Conservation (phyloP, 2,329 filamentous ascomycete species). For the Periconia macrospinosa region DNA sequence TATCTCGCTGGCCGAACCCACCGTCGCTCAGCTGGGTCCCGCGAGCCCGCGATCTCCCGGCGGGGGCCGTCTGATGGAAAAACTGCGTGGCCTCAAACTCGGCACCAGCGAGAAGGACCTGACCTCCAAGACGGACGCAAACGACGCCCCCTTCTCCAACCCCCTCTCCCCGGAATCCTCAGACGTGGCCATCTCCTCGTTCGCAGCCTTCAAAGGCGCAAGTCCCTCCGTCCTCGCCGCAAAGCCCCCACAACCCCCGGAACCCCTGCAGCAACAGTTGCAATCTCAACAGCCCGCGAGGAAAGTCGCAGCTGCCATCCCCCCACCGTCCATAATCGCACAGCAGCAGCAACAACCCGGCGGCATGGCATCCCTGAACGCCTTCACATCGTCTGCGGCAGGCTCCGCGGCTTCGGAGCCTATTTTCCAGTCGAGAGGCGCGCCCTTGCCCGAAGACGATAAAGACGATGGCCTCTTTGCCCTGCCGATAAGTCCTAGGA, state of each 20-base stretch:
- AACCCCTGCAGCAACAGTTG: conserved; percentile 13
- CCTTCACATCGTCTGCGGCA: conserved; percentile 34
- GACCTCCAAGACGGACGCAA: conserved; percentile 44
- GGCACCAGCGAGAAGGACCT: conserved; percentile 72
- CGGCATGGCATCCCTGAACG: conserved; percentile 50
- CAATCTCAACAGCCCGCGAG: conserved; percentile 36
- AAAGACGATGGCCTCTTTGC: conserved; percentile 84
- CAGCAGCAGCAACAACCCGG: conserved; percentile 40
- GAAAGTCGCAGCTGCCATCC: conserved; percentile 35
- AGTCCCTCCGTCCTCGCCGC: conserved; percentile 45
- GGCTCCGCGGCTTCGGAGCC: conserved; percentile 19
- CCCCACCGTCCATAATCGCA: conserved; percentile 43
- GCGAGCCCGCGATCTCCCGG: conserved; percentile 63
- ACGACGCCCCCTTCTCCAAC: conserved; percentile 38
- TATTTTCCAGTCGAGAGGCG: conserved; percentile 33
- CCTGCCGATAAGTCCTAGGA: conserved; percentile 80
- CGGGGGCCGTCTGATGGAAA: conserved; percentile 74
- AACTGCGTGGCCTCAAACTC: conserved; percentile 76
- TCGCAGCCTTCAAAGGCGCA: conserved; percentile 60
- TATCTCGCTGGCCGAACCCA: conserved; percentile 39
- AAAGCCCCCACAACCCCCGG: conserved; percentile 44
- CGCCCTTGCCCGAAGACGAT: conserved; percentile 49
- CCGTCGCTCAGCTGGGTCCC: conserved; percentile 53
- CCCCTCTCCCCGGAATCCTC: conserved; percentile 65
- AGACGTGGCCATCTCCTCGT: conserved; percentile 64